Percentiles rank a stretch among this genome's conserved stretches.
Conservation (phyloP, 2,329 filamentous ascomycete genomes). For the Aureobasidium sp. region DNA sequence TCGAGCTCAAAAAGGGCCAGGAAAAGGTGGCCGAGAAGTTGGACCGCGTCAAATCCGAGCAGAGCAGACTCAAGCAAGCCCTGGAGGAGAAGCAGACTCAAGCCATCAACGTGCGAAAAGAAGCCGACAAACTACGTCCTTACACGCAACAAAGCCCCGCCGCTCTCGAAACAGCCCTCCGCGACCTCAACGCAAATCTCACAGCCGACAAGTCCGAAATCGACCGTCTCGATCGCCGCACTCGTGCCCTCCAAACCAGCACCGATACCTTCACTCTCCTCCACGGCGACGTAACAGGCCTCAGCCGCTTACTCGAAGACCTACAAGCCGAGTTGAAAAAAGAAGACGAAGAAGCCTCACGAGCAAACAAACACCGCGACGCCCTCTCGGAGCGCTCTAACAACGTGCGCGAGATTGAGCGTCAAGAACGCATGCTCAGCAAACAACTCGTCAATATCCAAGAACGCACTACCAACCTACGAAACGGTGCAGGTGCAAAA, state of each 20-base stretch:
- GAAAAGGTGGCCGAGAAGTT: conserved; percentile 74
- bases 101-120: conserved; percentile 66
- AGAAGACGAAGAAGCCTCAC: conserved; percentile 81
- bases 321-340: conserved; percentile 75
- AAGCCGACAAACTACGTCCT: conserved; percentile 80
- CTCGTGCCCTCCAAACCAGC: conserved; percentile 82
- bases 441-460: conserved; percentile 79
- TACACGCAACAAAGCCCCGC: conserved; percentile 87
- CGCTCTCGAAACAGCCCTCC: conserved; percentile 70
- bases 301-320: conserved; percentile 83
- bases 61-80: conserved; percentile 62
- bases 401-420: conserved; percentile 84
- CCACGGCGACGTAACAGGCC: conserved; percentile 73
- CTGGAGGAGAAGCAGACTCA: conserved; percentile 65
- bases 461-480: conserved; percentile 75
- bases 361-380: conserved; percentile 74
- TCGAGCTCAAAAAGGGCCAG: conserved; percentile 74
- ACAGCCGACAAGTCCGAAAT: conserved; percentile 74
- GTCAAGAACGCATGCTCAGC: conserved; percentile 73
- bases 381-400: conserved; percentile 81
- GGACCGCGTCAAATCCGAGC: conserved; percentile 74
- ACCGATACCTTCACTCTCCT: conserved; percentile 83
- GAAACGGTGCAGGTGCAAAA: conserved; percentile 72
- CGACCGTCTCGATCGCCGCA: conserved; percentile 75
- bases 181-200: conserved; percentile 73